A percentile compares a stretch with the other conserved stretches of the same genome.
Conservation (phyloP, 2,329 filamentous ascomycete genomes). For the Cordyceps fumosorosea region DNA sequence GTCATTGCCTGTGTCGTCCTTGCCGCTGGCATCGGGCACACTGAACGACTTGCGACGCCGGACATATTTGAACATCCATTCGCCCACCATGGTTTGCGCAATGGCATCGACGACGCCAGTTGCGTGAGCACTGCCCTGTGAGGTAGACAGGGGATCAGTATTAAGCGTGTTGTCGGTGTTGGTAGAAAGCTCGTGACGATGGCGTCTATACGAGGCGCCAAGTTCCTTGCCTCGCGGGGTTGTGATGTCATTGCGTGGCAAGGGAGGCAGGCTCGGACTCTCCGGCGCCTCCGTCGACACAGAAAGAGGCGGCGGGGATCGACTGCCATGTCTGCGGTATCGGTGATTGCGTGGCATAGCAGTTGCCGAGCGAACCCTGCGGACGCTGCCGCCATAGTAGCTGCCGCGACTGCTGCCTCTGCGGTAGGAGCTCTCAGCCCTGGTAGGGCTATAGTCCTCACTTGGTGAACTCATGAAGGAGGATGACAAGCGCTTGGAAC, state of each 20-base stretch:
- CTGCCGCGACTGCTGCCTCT: conserved; percentile 41
- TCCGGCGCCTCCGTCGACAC: conserved; percentile 61
- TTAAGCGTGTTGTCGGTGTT: conserved; percentile 48
- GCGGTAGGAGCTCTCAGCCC: conserved; percentile 49
- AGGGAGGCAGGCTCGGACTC: conserved; percentile 64
- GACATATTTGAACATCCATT: conserved; percentile 94
- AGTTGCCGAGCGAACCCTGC: conserved; percentile 80
- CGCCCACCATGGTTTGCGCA: conserved; percentile 95
- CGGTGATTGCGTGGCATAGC: conserved; percentile 55
- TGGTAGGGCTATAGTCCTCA: conserved; percentile 74
- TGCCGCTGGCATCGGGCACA: conserved; percentile 58
- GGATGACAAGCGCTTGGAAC: conserved; percentile 61
- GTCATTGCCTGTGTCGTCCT: conserved; percentile 65
- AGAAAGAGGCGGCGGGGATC: conserved; percentile 60
- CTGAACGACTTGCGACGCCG: conserved; percentile 86
- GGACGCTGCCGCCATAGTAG: conserved; percentile 56
- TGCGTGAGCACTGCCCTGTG: conserved; percentile 54
- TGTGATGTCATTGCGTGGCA: conserved; percentile 67
- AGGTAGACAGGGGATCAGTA: conserved; percentile 37
- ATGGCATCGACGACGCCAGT: conserved; percentile 91
- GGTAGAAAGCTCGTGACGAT: conserved; percentile 54
- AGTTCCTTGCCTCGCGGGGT: conserved; percentile 45
- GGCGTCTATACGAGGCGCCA: conserved; percentile 36
- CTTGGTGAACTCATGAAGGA: conserved; percentile 56
- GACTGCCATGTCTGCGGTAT: conserved; percentile 44